Percentiles rank a stretch among this genome's conserved stretches.
These are phyloP conservation scores for Rauvolfia tetraphylla DNA, from an alignment of 257 asterid genomes.

Conservation along the genomic window DNA sequence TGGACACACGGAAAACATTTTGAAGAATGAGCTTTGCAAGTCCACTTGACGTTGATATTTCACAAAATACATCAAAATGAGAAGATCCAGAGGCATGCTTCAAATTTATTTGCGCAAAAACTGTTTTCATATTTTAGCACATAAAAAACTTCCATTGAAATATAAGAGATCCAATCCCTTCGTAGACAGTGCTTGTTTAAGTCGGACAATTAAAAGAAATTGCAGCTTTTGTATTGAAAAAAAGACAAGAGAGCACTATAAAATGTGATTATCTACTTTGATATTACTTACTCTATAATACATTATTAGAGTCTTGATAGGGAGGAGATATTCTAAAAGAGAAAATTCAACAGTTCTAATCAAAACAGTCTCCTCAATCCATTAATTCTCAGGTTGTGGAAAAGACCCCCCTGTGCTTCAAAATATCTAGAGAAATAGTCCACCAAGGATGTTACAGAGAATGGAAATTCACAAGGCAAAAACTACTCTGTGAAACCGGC, in stretches of 20 bases:
- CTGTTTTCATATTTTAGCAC: background rate
- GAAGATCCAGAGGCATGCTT: background rate
- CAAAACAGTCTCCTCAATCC: background rate
- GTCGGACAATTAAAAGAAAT: background rate
- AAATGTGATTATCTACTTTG: background rate
- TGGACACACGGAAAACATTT: background rate
- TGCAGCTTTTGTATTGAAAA: background rate
- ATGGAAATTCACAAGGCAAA: background rate
- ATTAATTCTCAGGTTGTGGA: background rate
- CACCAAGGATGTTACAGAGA: background rate
- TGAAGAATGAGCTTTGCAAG: background rate
- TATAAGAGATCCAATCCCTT: background rate
- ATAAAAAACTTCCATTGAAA: background rate
- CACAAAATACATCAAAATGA: background rate
- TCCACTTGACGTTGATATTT: background rate
- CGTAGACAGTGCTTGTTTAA: background rate
- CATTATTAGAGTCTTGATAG: background rate
- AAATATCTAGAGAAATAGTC: background rate
- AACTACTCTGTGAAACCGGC: background rate
- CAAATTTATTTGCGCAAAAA: background rate
- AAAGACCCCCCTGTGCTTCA: background rate
- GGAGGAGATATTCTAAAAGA: background rate
- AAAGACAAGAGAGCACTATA: background rate
- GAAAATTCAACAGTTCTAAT: background rate
- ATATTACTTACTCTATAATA: background rate